Evolutionary conservation across 2,329 filamentous ascomycete genomes (phyloP).

Genomic region (Nigrospora sphaerica): DNA sequence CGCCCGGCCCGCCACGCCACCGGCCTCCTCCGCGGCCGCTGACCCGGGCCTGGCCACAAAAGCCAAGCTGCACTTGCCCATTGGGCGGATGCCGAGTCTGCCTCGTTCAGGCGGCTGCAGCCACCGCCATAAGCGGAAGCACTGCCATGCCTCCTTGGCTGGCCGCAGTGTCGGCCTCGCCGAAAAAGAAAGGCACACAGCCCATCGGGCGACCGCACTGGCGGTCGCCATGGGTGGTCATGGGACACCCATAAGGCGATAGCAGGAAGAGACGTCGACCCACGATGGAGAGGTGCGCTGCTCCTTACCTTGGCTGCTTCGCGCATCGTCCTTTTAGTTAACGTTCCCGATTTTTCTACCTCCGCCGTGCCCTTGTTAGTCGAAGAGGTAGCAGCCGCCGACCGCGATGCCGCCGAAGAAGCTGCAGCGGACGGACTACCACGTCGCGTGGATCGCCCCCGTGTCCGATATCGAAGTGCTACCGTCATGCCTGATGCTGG

Average conservation of each 20-base stretch:
- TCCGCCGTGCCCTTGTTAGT: not conserved
- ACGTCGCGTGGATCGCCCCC: too few relatives aligned
- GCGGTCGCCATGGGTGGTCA: too few relatives aligned
- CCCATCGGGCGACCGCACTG: not conserved
- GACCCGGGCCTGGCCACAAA: not conserved
- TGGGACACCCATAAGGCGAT: too few relatives aligned
- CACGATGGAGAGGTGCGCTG: not conserved
- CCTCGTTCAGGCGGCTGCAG: not conserved
- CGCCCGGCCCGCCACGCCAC: too few relatives aligned
- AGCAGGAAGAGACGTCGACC: not conserved
- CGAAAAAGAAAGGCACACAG: too few relatives aligned
- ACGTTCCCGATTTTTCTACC: not conserved
- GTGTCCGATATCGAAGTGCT: slow-evolving; percentile 6
- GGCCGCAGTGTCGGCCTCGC: not conserved
- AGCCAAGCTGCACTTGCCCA: not conserved
- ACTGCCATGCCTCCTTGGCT: not conserved
- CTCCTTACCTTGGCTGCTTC: not conserved
- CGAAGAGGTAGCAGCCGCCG: not conserved
- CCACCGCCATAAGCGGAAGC: not conserved
- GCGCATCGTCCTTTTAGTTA: not conserved
- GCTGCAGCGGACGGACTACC: not conserved
- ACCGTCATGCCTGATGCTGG: slow-evolving; percentile 9
- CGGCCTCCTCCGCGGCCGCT: too few relatives aligned
- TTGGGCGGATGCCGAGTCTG: not conserved
- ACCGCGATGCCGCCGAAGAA: not conserved